Conservation (phyloP, 208 protist genomes). For the Leishmania guyanensis region DNA sequence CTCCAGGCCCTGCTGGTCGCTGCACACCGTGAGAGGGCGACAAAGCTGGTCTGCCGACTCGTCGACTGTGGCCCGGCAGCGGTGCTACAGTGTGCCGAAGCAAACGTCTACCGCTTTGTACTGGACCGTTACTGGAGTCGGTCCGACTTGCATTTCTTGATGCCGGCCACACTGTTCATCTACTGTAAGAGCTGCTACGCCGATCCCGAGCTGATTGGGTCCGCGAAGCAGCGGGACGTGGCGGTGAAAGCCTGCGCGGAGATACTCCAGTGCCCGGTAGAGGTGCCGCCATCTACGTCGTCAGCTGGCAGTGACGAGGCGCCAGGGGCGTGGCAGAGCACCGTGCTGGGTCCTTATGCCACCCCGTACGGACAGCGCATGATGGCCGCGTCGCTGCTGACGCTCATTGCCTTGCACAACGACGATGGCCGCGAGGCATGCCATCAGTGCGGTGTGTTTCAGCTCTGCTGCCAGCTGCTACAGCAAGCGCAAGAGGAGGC, state of each 20-base stretch:
- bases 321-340: slow-evolving; percentile 73
- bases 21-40: slow-evolving; percentile 77
- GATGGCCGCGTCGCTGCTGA: slow-evolving; percentile 64
- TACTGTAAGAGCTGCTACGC: slow-evolving; percentile 85
- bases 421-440: slow-evolving; percentile 50
- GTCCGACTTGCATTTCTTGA: slow-evolving; percentile 66
- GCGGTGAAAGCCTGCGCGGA: slow-evolving; percentile 60
- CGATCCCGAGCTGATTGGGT: slow-evolving; percentile 70
- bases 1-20: slow-evolving; percentile 78
- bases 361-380: slow-evolving; percentile 64
- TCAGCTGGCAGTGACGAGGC: slow-evolving; percentile 9
- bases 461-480: slow-evolving; percentile 74
- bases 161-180: slow-evolving; percentile 87
- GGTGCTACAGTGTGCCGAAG: slow-evolving; percentile 78
- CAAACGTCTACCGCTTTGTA: slow-evolving; percentile 77
- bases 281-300: slow-evolving; percentile 25
- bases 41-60: slow-evolving; percentile 77
- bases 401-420: slow-evolving; percentile 62
- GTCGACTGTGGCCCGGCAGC: slow-evolving; percentile 75
- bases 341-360: slow-evolving; percentile 61
- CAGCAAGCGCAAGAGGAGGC: slow-evolving; percentile 25
- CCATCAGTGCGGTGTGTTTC: slow-evolving; percentile 46
- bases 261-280: slow-evolving; percentile 61
- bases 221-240: slow-evolving; percentile 45
- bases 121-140: slow-evolving; percentile 80